Evolutionary conservation across 192 early-diverging fungal genomes (phyloP), one percentile per base, ranked within the genome.

Genomic region (Spizellomyces sp.): DNA sequence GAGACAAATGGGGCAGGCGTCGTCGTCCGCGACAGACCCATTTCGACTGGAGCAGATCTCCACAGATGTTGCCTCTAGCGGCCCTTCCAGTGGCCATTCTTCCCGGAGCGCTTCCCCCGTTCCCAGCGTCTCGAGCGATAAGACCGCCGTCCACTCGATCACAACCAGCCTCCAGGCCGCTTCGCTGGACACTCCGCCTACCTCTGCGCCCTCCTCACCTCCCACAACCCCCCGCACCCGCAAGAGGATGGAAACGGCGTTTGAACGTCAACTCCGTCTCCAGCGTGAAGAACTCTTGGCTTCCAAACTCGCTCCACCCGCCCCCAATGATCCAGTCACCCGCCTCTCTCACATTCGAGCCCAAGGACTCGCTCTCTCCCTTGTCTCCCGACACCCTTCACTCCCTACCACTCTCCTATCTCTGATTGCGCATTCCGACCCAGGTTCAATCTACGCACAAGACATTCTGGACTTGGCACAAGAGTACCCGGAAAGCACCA

Each of bases 401-500:
- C 8, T 81, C 6, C 81, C 84, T 47, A 10, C 72, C 73, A 19
- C 66, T 15, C 67, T 64, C 36, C 66, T 73, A 43, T 73, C 70
- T 60, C 69, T 86, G 48, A 84, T 86, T 36, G 81, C 82, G 9
- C 73, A 70, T 46, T 72, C 82, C 41, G 82, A 81, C 52, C 67
- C 81, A 14, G 43, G 63, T 48, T 55, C 74, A 9, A 76, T 74
- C 12, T 45, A 56, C 27, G 65, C 64, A 9, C 15, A 59, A 19
- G 82, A 86, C 58, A 74, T 77, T 46, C n/a, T 69, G 0, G 84
- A 86, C 60, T 65, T 84, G 58, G 77, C 76, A 44, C 72, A 81
- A 9, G 55, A 74, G 12, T 69, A 61, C 22, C 64, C 72, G 2
- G 79, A 80, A 27, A 78, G 76, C 14, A 80, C 76, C 64, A 80